phyloP scores from a whole-genome alignment of 2,329 filamentous ascomycete genomes.

The Pseudogymnoascus destructans region DNA sequence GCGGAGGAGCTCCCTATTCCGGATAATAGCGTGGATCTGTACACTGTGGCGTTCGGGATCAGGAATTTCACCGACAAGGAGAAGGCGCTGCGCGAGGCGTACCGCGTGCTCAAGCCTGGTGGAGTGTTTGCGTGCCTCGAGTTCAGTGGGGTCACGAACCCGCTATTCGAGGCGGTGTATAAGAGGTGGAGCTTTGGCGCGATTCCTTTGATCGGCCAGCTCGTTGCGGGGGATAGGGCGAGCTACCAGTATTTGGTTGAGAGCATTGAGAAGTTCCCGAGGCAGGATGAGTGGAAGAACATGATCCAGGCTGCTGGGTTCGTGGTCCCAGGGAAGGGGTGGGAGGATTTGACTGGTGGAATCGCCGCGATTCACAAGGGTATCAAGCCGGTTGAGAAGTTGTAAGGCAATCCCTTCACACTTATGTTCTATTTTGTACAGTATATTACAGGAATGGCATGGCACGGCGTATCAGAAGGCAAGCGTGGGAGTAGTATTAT shows the following conservation, averaged over 20 bases:
- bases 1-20: conserved; percentile 65
- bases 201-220: conserved; percentile 87
- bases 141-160: conserved; percentile 67
- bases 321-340: conserved; percentile 65
- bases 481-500: conserved; percentile 8
- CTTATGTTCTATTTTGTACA: not conserved
- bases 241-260: conserved; percentile 98
- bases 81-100: conserved; percentile 67
- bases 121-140: conserved; percentile 95
- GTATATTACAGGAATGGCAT: conserved; percentile 11
- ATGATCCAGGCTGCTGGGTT: conserved; percentile 84
- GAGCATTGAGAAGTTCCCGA: conserved; percentile 89
- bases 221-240: conserved; percentile 86
- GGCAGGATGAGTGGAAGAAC: conserved; percentile 66
- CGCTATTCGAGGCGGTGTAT: conserved; percentile 72
- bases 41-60: conserved; percentile 96
- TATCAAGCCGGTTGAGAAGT: conserved; percentile 52
- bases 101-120: conserved; percentile 80
- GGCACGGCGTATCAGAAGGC: conserved; percentile 8
- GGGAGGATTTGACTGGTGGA: conserved; percentile 81
- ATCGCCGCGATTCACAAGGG: conserved; percentile 96
- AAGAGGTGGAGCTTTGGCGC: conserved; percentile 92
- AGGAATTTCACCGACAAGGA: conserved; percentile 93
- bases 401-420: conserved; percentile 9
- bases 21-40: conserved; percentile 69